Evolutionary conservation across 805 yeast genomes (phyloP).

Genomic region (Gaillardinia entomophila): DNA sequence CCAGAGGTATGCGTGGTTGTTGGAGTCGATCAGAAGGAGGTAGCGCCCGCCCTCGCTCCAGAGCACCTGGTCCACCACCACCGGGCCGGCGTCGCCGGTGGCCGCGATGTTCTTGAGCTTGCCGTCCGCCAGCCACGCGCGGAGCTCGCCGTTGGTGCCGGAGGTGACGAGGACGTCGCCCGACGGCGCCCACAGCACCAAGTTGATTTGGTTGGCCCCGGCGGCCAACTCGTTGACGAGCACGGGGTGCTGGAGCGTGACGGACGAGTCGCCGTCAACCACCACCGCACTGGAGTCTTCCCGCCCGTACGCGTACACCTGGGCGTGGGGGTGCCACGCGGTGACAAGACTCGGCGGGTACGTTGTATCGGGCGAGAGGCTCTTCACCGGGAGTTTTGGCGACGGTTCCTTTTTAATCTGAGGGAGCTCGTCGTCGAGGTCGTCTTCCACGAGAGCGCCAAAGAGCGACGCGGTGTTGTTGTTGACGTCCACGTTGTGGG

Average conservation of each 20-base stretch:
- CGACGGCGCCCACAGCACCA: constrained; percentile 57
- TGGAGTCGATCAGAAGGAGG: constrained; percentile 53
- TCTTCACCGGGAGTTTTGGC: neutral
- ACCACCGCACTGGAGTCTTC: constrained; percentile 44
- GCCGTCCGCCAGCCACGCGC: constrained; percentile 77
- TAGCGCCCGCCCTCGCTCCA: constrained; percentile 59
- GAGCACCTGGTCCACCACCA: constrained; percentile 44
- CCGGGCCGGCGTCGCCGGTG: constrained; percentile 8
- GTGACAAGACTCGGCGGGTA: constrained; percentile 42
- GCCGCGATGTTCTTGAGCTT: constrained; percentile 44
- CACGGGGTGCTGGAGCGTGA: constrained; percentile 29
- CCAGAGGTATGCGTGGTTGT: constrained; percentile 50
- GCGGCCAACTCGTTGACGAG: constrained; percentile 5
- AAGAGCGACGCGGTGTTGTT: constrained; percentile 35
- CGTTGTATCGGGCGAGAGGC: constrained; percentile 14
- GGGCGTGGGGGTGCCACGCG: constrained; percentile 52
- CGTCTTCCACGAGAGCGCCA: constrained; percentile 46
- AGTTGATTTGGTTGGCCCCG: constrained; percentile 20
- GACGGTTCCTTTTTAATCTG: neutral
- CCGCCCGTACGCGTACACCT: constrained; percentile 52
- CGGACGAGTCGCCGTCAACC: constrained; percentile 18
- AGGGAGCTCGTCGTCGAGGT: constrained; percentile 19
- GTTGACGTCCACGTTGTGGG: constrained; percentile 49
- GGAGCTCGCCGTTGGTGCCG: constrained; percentile 62
- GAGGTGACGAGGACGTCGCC: constrained; percentile 63